Conservation (phyloP, 192 early-diverging fungal species). For the Umbelopsis vinacea region DNA sequence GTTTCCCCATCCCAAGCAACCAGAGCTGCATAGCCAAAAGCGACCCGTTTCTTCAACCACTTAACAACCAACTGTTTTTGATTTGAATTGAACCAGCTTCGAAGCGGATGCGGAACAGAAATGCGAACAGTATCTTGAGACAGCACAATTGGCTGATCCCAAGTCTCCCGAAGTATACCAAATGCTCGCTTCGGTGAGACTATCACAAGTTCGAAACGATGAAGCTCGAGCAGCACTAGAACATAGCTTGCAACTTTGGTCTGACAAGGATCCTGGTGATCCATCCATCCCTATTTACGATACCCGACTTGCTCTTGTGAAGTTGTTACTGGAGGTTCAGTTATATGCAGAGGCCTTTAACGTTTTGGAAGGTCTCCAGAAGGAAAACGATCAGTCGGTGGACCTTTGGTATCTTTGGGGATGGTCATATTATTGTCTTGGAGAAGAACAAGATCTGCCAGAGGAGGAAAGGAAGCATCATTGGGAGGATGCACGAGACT, state of each 20-base stretch:
- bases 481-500: conserved; percentile 79
- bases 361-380: conserved; percentile 79
- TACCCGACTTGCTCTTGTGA: conserved; percentile 80
- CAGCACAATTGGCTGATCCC: conserved; percentile 72
- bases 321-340: conserved; percentile 85
- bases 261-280: conserved; percentile 57
- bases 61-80: too few species aligned
- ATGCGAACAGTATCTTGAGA: conserved; percentile 75
- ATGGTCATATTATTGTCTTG: conserved; percentile 85
- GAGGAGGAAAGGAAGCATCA: conserved; percentile 57
- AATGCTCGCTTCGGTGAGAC: conserved; percentile 84
- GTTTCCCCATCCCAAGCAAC: too few species aligned
- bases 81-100: too few species aligned
- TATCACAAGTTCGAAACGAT: conserved; percentile 81
- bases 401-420: conserved; percentile 97
- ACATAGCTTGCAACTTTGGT: conserved; percentile 75
- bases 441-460: conserved; percentile 52
- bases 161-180: conserved; percentile 85
- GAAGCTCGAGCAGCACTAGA: conserved; percentile 76
- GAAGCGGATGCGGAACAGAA: conserved; percentile 86
- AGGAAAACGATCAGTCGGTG: conserved; percentile 91
- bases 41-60: too few species aligned
- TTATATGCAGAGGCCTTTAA: conserved; percentile 78
- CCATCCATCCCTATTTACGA: conserved; percentile 79
- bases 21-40: too few species aligned